Conservation (phyloP, 257 asterid genomes). For the Forsythia suspensa region DNA sequence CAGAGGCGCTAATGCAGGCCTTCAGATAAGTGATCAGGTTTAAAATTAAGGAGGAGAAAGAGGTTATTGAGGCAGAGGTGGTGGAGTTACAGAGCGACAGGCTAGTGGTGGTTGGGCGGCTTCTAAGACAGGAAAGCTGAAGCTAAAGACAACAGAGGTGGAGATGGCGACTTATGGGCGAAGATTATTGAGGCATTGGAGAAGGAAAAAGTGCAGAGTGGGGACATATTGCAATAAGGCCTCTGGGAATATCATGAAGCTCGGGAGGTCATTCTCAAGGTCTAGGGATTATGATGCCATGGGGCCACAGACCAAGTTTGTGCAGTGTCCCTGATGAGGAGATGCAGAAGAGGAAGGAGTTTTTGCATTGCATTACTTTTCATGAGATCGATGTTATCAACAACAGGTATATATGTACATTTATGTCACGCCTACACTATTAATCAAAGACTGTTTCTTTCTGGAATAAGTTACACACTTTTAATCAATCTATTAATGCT, state of each 20-base stretch:
- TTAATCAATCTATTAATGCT: no score
- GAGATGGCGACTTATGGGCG: conserved; percentile 84
- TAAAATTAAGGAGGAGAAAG: conserved; percentile 80
- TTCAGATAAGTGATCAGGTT: conserved; percentile 86
- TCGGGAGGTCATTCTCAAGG: conserved; percentile 88
- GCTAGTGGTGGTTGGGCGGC: conserved; percentile 82
- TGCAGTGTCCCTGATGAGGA: conserved; percentile 97
- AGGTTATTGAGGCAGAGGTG: conserved; percentile 92
- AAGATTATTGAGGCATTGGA: conserved; percentile 93
- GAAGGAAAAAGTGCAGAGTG: conserved; percentile 94
- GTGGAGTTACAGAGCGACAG: conserved; percentile 78
- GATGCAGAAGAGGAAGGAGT: conserved; percentile 91
- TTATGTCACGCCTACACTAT: not conserved
- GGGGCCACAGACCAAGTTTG: conserved; percentile 94
- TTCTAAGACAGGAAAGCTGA: conserved; percentile 78
- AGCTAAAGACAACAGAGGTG: conserved; percentile 87
- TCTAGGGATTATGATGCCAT: conserved; percentile 90
- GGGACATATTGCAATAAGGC: conserved; percentile 85
- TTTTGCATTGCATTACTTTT: conserved; percentile 87
- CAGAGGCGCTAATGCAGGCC: conserved; percentile 93
- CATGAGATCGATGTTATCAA: conserved; percentile 94
- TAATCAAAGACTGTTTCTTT: not conserved
- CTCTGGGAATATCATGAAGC: conserved; percentile 82
- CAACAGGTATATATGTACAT: conserved; percentile 56
- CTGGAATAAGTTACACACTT: no score